A percentile compares a stretch with the other conserved stretches of the same genome.
Conservation (phyloP, 2,329 filamentous ascomycete genomes). For the Zalaria sp. region DNA sequence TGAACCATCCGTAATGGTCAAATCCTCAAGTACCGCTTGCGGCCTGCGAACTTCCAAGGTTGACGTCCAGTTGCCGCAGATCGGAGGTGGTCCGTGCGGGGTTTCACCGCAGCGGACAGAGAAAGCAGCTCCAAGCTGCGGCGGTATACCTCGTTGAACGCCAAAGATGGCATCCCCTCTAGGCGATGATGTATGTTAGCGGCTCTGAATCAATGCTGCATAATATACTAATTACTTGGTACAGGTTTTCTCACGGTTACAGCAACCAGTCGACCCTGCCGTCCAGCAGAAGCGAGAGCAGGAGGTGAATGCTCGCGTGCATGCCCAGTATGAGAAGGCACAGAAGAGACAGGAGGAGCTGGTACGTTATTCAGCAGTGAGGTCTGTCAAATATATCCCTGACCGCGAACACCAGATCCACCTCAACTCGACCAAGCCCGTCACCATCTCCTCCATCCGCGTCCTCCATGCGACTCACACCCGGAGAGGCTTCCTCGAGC, state of each 20-base stretch:
- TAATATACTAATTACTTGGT: not conserved
- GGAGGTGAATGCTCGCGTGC: conserved; percentile 44
- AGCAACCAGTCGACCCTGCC: conserved; percentile 43
- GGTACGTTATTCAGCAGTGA: conserved; percentile 28
- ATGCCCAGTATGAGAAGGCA: conserved; percentile 45
- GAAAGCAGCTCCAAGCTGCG: no score
- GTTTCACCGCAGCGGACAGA: no score
- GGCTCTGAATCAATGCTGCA: not conserved
- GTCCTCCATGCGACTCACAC: conserved; percentile 74
- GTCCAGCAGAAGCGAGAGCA: conserved; percentile 45
- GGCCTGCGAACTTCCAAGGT: no score
- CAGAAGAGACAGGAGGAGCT: conserved; percentile 51
- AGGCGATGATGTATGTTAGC: conserved; percentile 2
- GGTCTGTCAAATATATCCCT: conserved; percentile 1
- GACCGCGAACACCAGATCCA: conserved; percentile 41
- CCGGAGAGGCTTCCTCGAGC: conserved; percentile 69
- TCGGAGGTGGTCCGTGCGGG: no score
- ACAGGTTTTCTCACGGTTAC: conserved; percentile 47
- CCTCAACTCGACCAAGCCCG: conserved; percentile 73
- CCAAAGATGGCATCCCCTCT: conserved; percentile 2
- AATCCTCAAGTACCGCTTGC: no score
- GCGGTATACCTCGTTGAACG: not conserved
- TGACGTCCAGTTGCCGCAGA: no score
- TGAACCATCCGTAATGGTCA: no score
- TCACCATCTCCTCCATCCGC: conserved; percentile 73